Base-by-base conservation (phyloP, 2,329 filamentous ascomycete species). In the Cercospora sp. region DNA sequence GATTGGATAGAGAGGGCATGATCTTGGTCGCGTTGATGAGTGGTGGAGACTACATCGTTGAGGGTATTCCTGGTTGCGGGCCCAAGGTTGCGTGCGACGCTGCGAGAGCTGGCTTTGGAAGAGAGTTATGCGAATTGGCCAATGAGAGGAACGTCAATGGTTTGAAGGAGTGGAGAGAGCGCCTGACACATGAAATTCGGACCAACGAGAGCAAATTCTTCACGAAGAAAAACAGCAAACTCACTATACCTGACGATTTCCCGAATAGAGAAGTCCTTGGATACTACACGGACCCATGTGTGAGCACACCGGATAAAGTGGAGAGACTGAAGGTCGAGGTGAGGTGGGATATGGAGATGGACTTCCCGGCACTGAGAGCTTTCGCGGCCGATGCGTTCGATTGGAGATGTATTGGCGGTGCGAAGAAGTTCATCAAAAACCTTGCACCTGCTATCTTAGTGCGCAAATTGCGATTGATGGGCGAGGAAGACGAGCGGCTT, bases 1-100 rank as follows among this genome's bases (percentile, higher is more conserved):
- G 90, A 0, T 82, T 98, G 57, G 92, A 94, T 75, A 85, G 91
- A 21, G 89, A 95, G 70, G 94, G 93, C 0, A 97, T 99, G 94
- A 90, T 98, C 24, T 82, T 99, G 12, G 91, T 98, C 21, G 95
- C 95, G 0, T 82, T 99, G 70, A 93, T 99, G 87, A 97, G 94
- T 73, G 95, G 95, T 6, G 95, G 95, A 6, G 95, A 99, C 79
- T 99, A 99, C 74, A 84, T 94, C 0, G 92, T 94, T 0, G 91
- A 93, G 65, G 95, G 95, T 0, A 90, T 99, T 16, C 89, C 91
- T 0, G 91, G 92, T 3, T 97, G 94, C 74, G 95, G 95, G 1
- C 88, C 93, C 60, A 97, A 94, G 76, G 84, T 94, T 10, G 94
- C 95, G 0, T 95, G 91, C 72, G 93, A 97, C 77, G 96, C 95